Evolutionary conservation across 108 stramenopile genomes (phyloP).

Genomic region (Skeletonema menzelii): DNA sequence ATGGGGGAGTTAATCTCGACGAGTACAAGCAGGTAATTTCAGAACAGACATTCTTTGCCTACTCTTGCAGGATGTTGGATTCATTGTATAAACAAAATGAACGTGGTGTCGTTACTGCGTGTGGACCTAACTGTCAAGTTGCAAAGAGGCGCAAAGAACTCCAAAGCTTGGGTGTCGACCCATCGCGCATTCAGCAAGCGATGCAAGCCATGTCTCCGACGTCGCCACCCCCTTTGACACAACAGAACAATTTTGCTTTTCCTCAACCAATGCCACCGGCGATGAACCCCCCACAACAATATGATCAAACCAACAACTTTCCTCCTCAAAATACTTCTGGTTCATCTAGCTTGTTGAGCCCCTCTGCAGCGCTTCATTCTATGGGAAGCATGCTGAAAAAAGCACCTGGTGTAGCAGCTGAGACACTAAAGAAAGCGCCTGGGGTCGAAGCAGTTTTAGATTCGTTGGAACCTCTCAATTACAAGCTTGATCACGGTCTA

Average conservation of each 20-base stretch:
- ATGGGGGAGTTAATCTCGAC: conserved; percentile 21
- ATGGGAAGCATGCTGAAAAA: background rate
- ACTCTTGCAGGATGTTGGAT: conserved; percentile 24
- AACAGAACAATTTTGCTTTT: background rate
- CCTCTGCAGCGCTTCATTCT: background rate
- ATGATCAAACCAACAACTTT: background rate
- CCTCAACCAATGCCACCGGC: background rate
- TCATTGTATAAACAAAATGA: conserved; percentile 27
- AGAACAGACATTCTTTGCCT: conserved; percentile 33
- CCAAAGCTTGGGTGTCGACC: conserved; percentile 18
- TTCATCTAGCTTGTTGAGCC: background rate
- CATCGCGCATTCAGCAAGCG: conserved; percentile 10
- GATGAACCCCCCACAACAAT: background rate
- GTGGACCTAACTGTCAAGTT: conserved; percentile 33
- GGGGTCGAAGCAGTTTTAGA: background rate
- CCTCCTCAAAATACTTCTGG: background rate
- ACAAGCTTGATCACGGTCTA: background rate
- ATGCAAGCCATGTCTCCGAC: conserved; percentile 7
- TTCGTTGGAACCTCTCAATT: conserved; percentile 1
- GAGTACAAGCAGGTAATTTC: conserved; percentile 38
- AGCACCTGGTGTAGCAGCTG: background rate
- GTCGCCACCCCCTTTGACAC: background rate
- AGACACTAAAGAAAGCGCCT: background rate
- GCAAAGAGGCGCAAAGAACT: conserved; percentile 32
- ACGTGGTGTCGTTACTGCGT: conserved; percentile 8